Evolutionary conservation across 1,284 basidiomycete species (phyloP).

Genomic region (Volvariella volvacea): DNA sequence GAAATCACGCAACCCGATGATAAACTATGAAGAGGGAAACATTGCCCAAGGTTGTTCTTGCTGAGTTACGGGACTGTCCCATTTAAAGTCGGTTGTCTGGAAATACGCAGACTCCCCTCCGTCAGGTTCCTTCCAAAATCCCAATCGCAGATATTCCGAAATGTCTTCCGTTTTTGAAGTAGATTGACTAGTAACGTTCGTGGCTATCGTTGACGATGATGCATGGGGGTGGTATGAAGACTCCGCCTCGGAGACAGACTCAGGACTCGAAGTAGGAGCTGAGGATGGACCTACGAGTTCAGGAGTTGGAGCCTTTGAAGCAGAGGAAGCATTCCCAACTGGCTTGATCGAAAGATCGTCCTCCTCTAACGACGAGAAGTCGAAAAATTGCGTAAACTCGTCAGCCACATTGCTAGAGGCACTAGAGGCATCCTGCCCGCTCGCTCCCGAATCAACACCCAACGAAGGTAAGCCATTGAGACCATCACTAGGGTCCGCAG

Average conservation of each 20-base stretch:
- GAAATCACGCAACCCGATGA: constrained; percentile 19
- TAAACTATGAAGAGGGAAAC: constrained; percentile 41
- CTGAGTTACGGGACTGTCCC: constrained; percentile 58
- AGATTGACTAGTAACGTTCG: constrained; percentile 9
- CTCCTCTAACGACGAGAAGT: constrained; percentile 54
- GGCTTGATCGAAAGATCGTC: constrained; percentile 31
- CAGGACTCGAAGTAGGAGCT: constrained; percentile 70
- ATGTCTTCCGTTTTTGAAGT: constrained; percentile 42
- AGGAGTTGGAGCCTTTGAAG: constrained; percentile 61
- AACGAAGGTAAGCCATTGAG: constrained; percentile 27
- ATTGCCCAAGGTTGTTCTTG: constrained; percentile 70
- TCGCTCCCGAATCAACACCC: constrained; percentile 21
- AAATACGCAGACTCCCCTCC: constrained; percentile 70
- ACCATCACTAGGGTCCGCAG: constrained; percentile 21
- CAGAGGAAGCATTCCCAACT: constrained; percentile 15
- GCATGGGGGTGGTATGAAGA: constrained; percentile 25
- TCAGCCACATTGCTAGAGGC: constrained; percentile 30
- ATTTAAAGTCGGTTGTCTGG: constrained; percentile 61
- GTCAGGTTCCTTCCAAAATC: constrained; percentile 63
- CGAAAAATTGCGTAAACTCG: constrained; percentile 55
- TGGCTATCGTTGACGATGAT: constrained; percentile 11
- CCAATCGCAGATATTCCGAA: constrained; percentile 49
- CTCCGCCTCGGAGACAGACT: constrained; percentile 61
- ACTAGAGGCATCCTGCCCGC: constrained; percentile 23
- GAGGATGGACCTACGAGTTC: constrained; percentile 56